These are phyloP conservation scores for Hansenula lynferdii DNA, from an alignment of 1,139 yeast genomes.

Conservation along the genomic window DNA sequence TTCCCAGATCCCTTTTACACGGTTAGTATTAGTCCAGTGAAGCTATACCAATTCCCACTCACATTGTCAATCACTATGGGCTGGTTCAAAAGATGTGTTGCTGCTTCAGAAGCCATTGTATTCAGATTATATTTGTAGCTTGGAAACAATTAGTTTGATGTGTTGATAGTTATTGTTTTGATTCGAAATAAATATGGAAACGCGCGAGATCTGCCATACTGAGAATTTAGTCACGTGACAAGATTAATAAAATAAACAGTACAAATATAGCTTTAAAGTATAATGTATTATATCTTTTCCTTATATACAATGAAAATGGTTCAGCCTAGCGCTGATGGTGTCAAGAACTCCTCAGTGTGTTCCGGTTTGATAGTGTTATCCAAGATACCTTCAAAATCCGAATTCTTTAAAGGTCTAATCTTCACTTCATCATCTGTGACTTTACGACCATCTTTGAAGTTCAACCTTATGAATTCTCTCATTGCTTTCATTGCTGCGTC, in stretches of 20 bases:
- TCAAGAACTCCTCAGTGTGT: not conserved
- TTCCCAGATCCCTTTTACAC: conserved; percentile 70
- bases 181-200: not conserved
- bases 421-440: conserved; percentile 22
- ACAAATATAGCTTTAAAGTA: no score
- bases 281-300: no score
- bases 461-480: conserved; percentile 66
- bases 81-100: conserved; percentile 45
- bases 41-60: conserved; percentile 5
- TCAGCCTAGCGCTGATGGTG: not conserved
- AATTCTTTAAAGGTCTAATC: conserved; percentile 33
- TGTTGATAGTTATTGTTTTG: no score
- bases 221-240: no score
- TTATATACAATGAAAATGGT: no score
- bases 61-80: conserved; percentile 86
- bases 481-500: conserved; percentile 92
- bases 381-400: conserved; percentile 27
- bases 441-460: conserved; percentile 22
- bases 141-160: no score
- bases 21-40: conserved; percentile 1
- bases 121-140: no score
- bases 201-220: not conserved
- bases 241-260: no score
- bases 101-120: conserved; percentile 13
- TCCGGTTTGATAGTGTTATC: conserved; percentile 6